Evolutionary conservation across 345 rosid species (phyloP), one percentile per base, ranked within the genome.

Genomic region (Odontarrhena argentea): DNA sequence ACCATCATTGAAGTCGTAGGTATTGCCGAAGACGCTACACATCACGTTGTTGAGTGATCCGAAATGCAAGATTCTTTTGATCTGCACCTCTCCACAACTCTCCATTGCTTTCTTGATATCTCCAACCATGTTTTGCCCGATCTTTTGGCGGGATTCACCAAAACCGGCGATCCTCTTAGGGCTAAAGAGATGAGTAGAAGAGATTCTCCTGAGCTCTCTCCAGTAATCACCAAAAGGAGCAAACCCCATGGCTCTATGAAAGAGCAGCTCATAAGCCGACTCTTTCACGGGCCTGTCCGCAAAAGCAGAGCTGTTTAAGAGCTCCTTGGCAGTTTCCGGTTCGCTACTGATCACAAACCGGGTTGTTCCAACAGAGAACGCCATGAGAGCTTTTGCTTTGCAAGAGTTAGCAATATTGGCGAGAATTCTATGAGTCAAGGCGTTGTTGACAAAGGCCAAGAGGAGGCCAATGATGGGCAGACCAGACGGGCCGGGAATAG

Each of bases 181-280:
- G 56, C 79, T 79, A 28, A 81, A 84, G 63, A 79, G 64, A 74
- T 87, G 88, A 37, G 90, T 87, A 0, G 87, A 68, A 3, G 96
- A 88, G 73, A 87, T 85, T 53, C 92, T 78, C 74, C 98, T 83
- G 51, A 88, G 49, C 26, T 85, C 85, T 67, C 95, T 86, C 94
- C 98, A 92, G 70, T 92, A 88, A 40, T 84, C 87, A 1, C 96
- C 90, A 65, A 47, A 88, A 0, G 90, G 88, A 56, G 95, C 94
- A 56, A 92, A 92, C 13, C 98, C 98, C 83, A 89, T 92, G 9
- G 98, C 91, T 45, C 95, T 79, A 15, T 92, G 81, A 41, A 88
- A 92, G 9, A 92, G 74, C 9, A 92, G 81, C 79, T 84, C 92
- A 55, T 87, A 92, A 24, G 96, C 96, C 0, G 96, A 92, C 61